Base-by-base conservation (phyloP, 768 basidiomycete genomes). In the Lentinula sp. region DNA sequence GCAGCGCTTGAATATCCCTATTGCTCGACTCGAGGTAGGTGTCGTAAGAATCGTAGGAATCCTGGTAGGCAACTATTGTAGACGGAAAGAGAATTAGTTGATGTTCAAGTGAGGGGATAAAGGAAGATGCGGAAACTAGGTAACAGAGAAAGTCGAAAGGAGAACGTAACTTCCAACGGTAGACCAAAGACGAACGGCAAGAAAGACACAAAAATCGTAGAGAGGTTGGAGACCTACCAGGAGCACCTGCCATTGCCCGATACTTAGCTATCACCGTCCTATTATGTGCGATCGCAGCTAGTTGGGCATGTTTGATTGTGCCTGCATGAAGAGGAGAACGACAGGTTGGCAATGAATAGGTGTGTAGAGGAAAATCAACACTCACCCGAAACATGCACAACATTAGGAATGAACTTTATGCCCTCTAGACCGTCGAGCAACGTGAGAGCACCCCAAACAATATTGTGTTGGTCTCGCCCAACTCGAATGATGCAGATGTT, bases 401-500 rank as follows among this genome's bases (percentile, higher is more conserved):
- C 87, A 63, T 90, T 80, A 0, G 93, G 93, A 28, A 95, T 81
- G 59, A 83, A 81, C 18, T 74, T 77, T 41, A 72, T 65, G 1
- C 85, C 83, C 6, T 88, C 84, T 43, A 95, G 79, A 3, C 75
- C 67, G 0, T 85, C 82, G 51, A 96, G 69, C 15, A 95, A 74
- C 0, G 90, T 91, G 18, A 93, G 67, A 0, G 86, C 90, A 0
- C 84, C 92, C 90, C 91, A 92, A 0, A 90, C 88, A 39, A 89
- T 82, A 4, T 80, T 81, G 68, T 92, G 85, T 61, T 91, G 90
- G 55, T 92, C 91, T 57, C 94, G 78, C 35, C 88, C 88, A 33
- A 94, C 90, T 46, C 93, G 88, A 46, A 95, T 83, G 68, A 96
- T 94, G 66, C 88, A 91, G 0, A 95, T 77, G 64, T 87, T 86